Conservation (phyloP, 2,329 filamentous ascomycete genomes). For the Claviceps spartinae region DNA sequence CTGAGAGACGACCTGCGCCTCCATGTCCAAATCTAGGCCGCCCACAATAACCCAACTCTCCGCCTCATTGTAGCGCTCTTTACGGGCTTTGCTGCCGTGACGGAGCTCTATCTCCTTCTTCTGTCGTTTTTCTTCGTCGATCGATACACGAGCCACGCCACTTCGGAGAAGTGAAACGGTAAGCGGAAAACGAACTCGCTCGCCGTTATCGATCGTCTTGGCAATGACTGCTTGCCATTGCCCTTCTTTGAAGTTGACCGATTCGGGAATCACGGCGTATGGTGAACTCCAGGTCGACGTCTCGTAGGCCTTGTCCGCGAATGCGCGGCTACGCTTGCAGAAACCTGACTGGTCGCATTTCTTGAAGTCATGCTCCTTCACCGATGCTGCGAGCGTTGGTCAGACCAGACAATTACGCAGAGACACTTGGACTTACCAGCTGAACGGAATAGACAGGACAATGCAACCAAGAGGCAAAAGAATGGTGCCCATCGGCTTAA, state of each 20-base stretch:
- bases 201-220: conserved; percentile 56
- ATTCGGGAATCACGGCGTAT: conserved; percentile 60
- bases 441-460: conserved; percentile 49
- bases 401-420: not conserved
- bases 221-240: conserved; percentile 68
- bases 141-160: conserved; percentile 70
- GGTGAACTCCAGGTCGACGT: conserved; percentile 63
- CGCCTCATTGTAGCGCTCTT: conserved; percentile 89
- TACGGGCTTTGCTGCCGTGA: conserved; percentile 69
- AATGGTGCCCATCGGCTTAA: conserved; percentile 52
- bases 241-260: conserved; percentile 65
- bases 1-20: conserved; percentile 53
- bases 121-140: conserved; percentile 84
- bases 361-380: conserved; percentile 97
- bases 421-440: conserved; percentile 37
- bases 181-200: conserved; percentile 66
- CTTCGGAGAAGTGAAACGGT: conserved; percentile 82
- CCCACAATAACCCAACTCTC: conserved; percentile 79
- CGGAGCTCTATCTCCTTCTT: conserved; percentile 82
- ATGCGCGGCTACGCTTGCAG: conserved; percentile 86
- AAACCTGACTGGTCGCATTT: conserved; percentile 93
- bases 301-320: conserved; percentile 62
- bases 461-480: conserved; percentile 42
- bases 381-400: conserved; percentile 41
- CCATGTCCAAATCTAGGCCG: conserved; percentile 57